Base-by-base conservation (phyloP, 2,329 filamentous ascomycete genomes). In the Erysiphe pulchra region DNA sequence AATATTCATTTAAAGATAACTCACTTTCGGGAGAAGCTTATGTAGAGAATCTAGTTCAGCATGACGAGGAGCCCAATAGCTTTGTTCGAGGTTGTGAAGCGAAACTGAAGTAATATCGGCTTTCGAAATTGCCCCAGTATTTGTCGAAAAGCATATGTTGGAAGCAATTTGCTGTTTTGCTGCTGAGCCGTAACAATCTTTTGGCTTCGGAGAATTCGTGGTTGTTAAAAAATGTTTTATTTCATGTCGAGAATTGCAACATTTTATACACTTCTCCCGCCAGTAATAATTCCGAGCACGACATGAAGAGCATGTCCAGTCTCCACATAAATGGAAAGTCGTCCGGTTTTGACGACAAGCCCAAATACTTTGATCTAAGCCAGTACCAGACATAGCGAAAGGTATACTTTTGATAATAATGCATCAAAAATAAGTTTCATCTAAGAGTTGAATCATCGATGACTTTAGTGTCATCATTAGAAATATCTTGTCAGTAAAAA, bases 301-400 rank as follows among this genome's bases (percentile, higher is more conserved):
- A 32, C 46, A 47, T 16, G 24, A 38, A 20, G 24, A 8, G 13
- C 37, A 40, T 17, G 24, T 41, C 33, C 42, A 45, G 10, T 42
- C 38, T 34, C 42, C 43, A 24, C 12, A 20, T n/a, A 17, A 9
- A 7, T 33, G 28, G 17, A 37, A 17, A 24, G 24, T 28, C 7
- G 28, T 36, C 24, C 32, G 18, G 10, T n/a, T 24, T 24, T 18
- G 14, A 16, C 20, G 17, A 40, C 13, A 41, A 28, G 44, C 37
- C 33, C 40, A 44, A 33, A 12, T 38, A 31, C 39, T 28, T 9
- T 17, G 39, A 20, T 42, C 40, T 33, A 37, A 14, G 46, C 37
- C 32, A 24, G 8, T 18, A 71, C n/a, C 16, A 33, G 30, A 18
- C 42, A 43, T 43, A 17, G 2, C 6, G 38, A 34, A 9, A 9